Base-by-base conservation (phyloP, 371 early-diverging fungal genomes). In the Rhizopus delemar region DNA sequence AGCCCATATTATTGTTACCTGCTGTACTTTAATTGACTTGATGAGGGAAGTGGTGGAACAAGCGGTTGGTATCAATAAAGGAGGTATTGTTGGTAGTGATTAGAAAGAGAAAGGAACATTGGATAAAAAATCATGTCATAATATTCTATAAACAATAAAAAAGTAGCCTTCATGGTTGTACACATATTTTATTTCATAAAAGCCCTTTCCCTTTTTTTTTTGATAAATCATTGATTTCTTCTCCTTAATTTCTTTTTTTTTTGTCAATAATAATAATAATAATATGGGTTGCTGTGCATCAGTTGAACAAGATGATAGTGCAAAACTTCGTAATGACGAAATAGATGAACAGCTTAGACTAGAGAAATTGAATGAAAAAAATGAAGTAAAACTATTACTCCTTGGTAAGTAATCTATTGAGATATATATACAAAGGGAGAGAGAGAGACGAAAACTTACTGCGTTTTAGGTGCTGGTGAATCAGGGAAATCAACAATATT, bases 401-500 rank as follows among this genome's bases (percentile, higher is more conserved):
- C 85, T 97, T 11, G 97, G 95, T 93, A 80, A 68, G 51, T 36
- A 13, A 34, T 32, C 3, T 0, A 28, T 35, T 71, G 53, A n/a
- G 36, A 11, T 6, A 6, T 36, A 36, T 36, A 36, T 36, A 11
- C 36, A 36, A 1, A 11, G 1, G 22, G 6, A 2, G 9, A 53
- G 6, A 8, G 8, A 8, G 33, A 22, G 15, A 7, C 6, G 15
- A 15, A 13, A n/a, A 11, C 43, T 15, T 43, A 46, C 15, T 15
- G 35, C 22, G 4, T 6, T 33, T 46, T 41, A 94, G 96, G 98
- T 60, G 94, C 96, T 28, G 96, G 97, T 59, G 98, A 97, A 77
- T 94, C 95, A 6, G 98, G 98, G 28, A 98, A 98, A 80, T 90
- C 91, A 41, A 98, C 98, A 7, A 91, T 98, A 60, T 72, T 98